Evolutionary conservation across 75 land plant species (phyloP).

Genomic region (Picea glauca): DNA sequence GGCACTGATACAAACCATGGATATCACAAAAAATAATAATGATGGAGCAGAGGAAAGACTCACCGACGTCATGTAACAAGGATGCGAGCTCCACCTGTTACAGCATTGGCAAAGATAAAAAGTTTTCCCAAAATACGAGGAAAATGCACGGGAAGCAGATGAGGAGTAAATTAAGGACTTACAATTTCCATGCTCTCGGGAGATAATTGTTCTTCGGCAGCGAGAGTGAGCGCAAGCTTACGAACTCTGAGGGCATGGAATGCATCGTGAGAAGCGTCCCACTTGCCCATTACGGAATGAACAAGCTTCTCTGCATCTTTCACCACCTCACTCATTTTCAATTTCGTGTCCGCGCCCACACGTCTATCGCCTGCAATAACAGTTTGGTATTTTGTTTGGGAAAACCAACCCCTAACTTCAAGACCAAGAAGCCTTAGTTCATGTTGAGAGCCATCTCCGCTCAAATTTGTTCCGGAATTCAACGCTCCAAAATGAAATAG

Average conservation of each 20-base stretch:
- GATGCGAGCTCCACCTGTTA: conserved; percentile 90
- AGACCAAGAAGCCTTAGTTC: too few relatives aligned
- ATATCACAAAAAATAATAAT: conserved; percentile 1
- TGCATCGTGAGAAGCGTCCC: conserved; percentile 95
- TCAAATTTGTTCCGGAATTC: too few relatives aligned
- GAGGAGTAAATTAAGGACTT: conserved; percentile 3
- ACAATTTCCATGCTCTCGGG: conserved; percentile 43
- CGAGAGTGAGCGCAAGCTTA: conserved; percentile 86
- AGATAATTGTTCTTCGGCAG: conserved; percentile 58
- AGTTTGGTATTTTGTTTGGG: too few relatives aligned
- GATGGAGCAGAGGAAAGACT: background rate
- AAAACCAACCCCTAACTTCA: too few relatives aligned
- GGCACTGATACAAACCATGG: background rate
- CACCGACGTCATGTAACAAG: conserved; percentile 95
- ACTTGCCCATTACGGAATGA: conserved; percentile 54
- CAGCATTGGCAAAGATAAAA: background rate
- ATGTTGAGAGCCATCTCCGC: too few relatives aligned
- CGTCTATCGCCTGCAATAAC: too few relatives aligned
- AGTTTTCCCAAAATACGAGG: background rate
- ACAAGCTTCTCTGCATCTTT: conserved; percentile 74
- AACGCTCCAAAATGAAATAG: too few relatives aligned
- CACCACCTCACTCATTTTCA: conserved; percentile 20
- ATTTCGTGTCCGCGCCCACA: too few relatives aligned
- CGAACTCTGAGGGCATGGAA: conserved; percentile 86
- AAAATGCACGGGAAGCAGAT: conserved; percentile 1